phyloP scores from a whole-genome alignment of 768 basidiomycete genomes.

The Suillus brevipes region DNA sequence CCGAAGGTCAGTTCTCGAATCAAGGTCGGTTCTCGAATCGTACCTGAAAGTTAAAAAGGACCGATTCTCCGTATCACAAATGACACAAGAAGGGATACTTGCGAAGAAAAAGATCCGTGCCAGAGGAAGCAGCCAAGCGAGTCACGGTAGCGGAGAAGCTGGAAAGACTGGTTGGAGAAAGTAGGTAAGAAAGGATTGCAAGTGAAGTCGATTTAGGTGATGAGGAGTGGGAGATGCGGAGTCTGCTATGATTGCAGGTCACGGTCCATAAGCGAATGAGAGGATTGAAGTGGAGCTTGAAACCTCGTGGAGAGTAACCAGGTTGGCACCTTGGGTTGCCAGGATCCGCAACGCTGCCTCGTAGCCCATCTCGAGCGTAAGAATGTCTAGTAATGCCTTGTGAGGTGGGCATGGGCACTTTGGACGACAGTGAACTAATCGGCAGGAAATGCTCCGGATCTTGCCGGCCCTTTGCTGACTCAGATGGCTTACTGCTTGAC shows the following conservation, averaged over 20 bases:
- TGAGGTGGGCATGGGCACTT: too few relatives aligned
- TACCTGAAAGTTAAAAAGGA: background rate
- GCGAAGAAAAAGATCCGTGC: too few relatives aligned
- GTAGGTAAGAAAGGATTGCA: constrained; percentile 34
- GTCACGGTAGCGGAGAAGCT: too few relatives aligned
- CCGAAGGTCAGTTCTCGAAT: background rate
- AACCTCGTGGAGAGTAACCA: constrained; percentile 22
- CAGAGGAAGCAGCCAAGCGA: too few relatives aligned
- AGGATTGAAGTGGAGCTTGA: constrained; percentile 12
- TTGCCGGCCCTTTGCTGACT: too few relatives aligned
- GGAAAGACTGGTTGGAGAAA: constrained; percentile 36
- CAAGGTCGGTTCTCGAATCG: background rate
- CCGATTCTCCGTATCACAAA: background rate
- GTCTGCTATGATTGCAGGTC: constrained; percentile 23
- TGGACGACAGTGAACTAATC: too few relatives aligned
- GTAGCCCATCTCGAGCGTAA: constrained; percentile 79
- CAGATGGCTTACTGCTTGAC: too few relatives aligned
- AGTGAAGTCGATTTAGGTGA: constrained; percentile 25
- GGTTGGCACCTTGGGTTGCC: constrained; percentile 51
- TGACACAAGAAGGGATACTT: too few relatives aligned
- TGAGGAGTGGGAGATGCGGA: constrained; percentile 30
- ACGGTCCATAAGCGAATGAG: constrained; percentile 22
- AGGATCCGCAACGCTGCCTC: constrained; percentile 78
- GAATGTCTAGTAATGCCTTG: constrained; percentile 37
- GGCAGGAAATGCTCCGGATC: too few relatives aligned